Evolutionary conservation across 768 basidiomycete genomes (phyloP), one percentile per base, ranked within the genome.

Genomic region (Cantharellus cinnabarinus): DNA sequence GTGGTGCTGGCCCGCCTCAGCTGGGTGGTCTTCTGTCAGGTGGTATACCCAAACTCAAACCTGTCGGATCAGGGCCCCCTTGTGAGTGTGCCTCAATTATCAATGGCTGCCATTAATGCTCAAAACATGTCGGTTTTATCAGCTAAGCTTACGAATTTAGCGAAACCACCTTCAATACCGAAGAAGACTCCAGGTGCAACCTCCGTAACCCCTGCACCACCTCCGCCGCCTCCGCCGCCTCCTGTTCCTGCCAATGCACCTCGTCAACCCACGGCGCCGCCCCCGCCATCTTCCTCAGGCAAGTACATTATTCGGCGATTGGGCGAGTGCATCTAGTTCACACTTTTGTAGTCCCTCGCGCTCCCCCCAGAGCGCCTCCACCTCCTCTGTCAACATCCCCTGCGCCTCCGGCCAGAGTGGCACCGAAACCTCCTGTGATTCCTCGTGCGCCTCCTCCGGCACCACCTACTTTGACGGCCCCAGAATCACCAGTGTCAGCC

Each of bases 31-130:
- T 95, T 5, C 93, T 95, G 66, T 89, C 90, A 51, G 89, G 88
- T 14, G 90, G 91, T 1, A 81, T 94, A 74, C 91, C 91, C 3
- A 91, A 86, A 67, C 68, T 94, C 66, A 93, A 84, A 73, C 79
- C 88, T 51, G 77, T 84, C n/a, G 85, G 80, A 7, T 77, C 52
- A 14, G 35, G 52, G 10, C 52, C 52, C 7, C 10, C 52, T 54
- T 7, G 52, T 54, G 52, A 54, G 52, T 54, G 14, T 54, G 52
- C 7, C 14, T 54, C 7, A 1, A 14, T 37, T 54, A 10, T 54
- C 35, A 37, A 14, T 54, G 10, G 52, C 7, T 10, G 10, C 7
- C 7, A 54, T 7, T 54, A 7, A 54, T 7, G 10, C 10, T 10
- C 38, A 37, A 7, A 10, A 10, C 35, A 7, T 37, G 7, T 10